Base-by-base conservation (phyloP, 2,329 filamentous ascomycete species). In the Aureobasidium uvarum region DNA sequence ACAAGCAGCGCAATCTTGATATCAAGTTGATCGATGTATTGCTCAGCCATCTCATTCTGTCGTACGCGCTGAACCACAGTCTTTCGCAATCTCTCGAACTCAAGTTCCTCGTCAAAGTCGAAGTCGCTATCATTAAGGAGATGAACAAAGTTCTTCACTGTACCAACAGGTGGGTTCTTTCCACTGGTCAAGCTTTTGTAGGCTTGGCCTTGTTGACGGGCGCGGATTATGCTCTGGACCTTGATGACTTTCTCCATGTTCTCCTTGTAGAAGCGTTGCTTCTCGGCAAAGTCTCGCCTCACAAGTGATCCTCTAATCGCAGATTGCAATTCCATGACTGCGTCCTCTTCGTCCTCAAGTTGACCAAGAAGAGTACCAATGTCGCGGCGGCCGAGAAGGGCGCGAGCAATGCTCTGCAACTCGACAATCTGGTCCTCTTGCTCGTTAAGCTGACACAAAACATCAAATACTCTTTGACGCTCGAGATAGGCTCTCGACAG, bases 191-290 rank as follows among this genome's bases (percentile, higher is more conserved):
- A 83, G 75, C 91, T 96, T 84, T 96, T 97, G 82, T 99, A 99
- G 2, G 95, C 95, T 78, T 99, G 92, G 60, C 95, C 95, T 77
- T 99, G 95, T 58, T 98, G 91, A 74, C 96, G 95, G 69, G 89
- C 95, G 68, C 95, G 88, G 62, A 98, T 89, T 70, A 98, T 96
- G 75, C 95, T 99, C 76, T 99, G 96, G 66, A 98, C 92, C 78
- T 99, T 99, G 82, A 99, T 89, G 31, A 99, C 95, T 78, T 96
- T 98, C 73, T 96, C 88, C 95, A 99, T 99, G 74, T 99, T 99
- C 78, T 96, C 89, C 70, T 90, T 89, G 81, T 93, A 99, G 79
- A 90, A 94, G 25, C 87, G 87, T 74, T 89, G 87, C 83, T 96
- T 96, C 76, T 96, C 91, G 62, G 85, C 86, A 71, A 96, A 98